phyloP scores from a whole-genome alignment of 148 eudicot species.

The Camellia lanceoleosa region DNA sequence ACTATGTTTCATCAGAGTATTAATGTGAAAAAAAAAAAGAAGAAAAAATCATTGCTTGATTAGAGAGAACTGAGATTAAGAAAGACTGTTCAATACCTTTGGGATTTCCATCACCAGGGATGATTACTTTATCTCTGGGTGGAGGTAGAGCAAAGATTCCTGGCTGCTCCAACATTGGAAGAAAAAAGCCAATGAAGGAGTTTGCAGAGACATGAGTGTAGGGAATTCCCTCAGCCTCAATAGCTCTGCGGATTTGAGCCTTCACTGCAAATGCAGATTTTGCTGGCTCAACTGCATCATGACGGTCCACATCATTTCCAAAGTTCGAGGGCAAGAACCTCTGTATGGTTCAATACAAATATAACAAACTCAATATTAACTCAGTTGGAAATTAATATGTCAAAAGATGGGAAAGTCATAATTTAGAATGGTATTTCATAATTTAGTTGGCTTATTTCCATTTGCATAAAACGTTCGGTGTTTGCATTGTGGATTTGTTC shows the following conservation, averaged over 20 bases:
- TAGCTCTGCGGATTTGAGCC: constrained; percentile 9
- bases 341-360: background rate
- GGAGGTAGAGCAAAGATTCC: background rate
- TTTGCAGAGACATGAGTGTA: constrained; percentile 4
- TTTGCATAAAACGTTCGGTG: too few species aligned
- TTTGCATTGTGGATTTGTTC: too few species aligned
- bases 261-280: background rate
- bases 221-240: constrained; percentile 14
- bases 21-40: too few species aligned
- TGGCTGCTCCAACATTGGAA: background rate
- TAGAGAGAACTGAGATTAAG: background rate
- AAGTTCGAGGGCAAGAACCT: constrained; percentile 16
- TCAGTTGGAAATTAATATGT: too few species aligned
- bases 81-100: background rate
- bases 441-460: too few species aligned
- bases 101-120: constrained; percentile 14
- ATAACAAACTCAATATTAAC: background rate
- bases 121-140: constrained; percentile 10
- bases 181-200: constrained; percentile 10
- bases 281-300: constrained; percentile 10
- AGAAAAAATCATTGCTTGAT: background rate
- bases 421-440: too few species aligned
- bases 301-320: constrained; percentile 16
- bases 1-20: too few species aligned
- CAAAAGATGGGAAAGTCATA: too few species aligned